Percentiles rank a stretch among this genome's conserved stretches.
phyloP scores from a whole-genome alignment of 2,329 filamentous ascomycete genomes.

The Lasiodiplodia hormozganensis region DNA sequence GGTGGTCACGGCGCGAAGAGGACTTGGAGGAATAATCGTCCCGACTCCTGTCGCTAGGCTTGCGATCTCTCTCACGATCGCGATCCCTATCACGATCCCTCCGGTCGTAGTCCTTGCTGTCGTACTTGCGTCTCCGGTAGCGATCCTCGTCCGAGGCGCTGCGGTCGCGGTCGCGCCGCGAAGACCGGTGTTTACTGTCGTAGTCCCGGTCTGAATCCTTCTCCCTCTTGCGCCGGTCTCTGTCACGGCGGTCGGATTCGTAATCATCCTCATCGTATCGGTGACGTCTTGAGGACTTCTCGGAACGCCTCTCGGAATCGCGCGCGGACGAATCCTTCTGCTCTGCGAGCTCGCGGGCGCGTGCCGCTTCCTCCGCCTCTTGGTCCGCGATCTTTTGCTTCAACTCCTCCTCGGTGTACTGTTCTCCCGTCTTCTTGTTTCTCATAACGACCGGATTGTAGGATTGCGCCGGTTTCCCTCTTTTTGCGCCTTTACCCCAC shows the following conservation, averaged over 20 bases:
- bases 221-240: conserved; percentile 26
- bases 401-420: conserved; percentile 68
- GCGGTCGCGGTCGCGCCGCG: conserved; percentile 32
- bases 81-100: conserved; percentile 20
- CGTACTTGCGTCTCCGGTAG: conserved; percentile 19
- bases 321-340: conserved; percentile 35
- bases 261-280: conserved; percentile 28
- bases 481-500: conserved; percentile 71
- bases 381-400: conserved; percentile 58
- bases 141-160: conserved; percentile 26
- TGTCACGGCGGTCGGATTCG: conserved; percentile 25
- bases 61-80: conserved; percentile 19
- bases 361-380: conserved; percentile 51
- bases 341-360: conserved; percentile 40
- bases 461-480: conserved; percentile 53
- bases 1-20: conserved; percentile 8
- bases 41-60: background rate
- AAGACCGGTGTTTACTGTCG: conserved; percentile 31
- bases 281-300: conserved; percentile 29
- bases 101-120: conserved; percentile 25
- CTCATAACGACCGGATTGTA: conserved; percentile 69
- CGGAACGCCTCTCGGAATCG: conserved; percentile 39
- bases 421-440: conserved; percentile 68
- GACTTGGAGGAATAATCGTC: conserved; percentile 19
- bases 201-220: conserved; percentile 30